Conservation (phyloP, 257 asterid genomes). For the Gardenia jasminoides region DNA sequence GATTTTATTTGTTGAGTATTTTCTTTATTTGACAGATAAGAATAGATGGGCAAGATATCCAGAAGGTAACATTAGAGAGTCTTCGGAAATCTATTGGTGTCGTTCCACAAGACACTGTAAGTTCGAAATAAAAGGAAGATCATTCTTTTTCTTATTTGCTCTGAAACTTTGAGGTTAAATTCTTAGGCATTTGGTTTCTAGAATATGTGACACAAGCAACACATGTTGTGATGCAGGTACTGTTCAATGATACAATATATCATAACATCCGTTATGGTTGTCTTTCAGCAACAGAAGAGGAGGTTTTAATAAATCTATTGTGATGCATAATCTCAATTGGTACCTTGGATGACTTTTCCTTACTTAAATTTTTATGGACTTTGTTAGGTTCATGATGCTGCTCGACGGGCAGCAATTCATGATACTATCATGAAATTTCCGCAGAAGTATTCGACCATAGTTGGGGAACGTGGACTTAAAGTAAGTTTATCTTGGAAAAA, state of each 20-base stretch:
- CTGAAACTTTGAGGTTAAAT: not conserved
- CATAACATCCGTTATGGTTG: conserved; percentile 93
- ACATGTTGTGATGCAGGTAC: conserved; percentile 56
- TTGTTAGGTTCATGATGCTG: conserved; percentile 84
- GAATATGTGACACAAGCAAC: conserved; percentile 4
- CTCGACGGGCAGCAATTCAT: conserved; percentile 91
- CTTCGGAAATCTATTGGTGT: conserved; percentile 91
- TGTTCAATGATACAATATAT: conserved; percentile 91
- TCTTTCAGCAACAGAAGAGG: conserved; percentile 87
- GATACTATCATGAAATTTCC: conserved; percentile 94
- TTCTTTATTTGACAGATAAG: conserved; percentile 53
- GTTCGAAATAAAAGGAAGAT: conserved; percentile 25
- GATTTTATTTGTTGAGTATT: not conserved
- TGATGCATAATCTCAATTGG: conserved; percentile 2
- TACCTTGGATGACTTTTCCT: conserved; percentile 12
- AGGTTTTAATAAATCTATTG: conserved; percentile 41
- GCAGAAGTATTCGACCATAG: conserved; percentile 69
- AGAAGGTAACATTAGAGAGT: conserved; percentile 77
- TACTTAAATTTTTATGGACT: conserved; percentile 21
- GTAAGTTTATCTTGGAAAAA: conserved; percentile 29
- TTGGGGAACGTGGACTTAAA: conserved; percentile 99
- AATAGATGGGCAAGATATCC: conserved; percentile 91
- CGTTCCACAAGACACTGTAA: conserved; percentile 99
- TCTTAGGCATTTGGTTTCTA: not conserved
- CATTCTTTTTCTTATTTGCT: not conserved